A percentile compares a stretch with the other conserved stretches of the same genome.
Conservation (phyloP, 225 moss, liverwort and hornwort species). For the Physcomitrium patens region DNA sequence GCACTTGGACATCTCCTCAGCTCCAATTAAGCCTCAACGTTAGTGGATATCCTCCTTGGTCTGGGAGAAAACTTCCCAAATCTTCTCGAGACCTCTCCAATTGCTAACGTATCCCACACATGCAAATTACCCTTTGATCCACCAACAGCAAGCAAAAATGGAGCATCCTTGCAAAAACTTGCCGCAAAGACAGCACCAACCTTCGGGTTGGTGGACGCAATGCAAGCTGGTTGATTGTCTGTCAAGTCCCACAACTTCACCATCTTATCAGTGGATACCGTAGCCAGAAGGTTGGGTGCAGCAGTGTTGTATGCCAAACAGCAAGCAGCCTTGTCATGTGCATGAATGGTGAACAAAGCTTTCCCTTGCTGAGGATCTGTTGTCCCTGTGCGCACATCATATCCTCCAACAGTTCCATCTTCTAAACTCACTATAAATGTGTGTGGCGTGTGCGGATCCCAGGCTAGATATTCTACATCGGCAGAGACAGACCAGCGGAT, state of each 20-base stretch:
- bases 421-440: constrained; percentile 86
- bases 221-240: constrained; percentile 54
- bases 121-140: constrained; percentile 60
- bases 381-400: constrained; percentile 71
- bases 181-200: constrained; percentile 64
- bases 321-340: constrained; percentile 89
- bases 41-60: constrained; percentile 37
- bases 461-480: constrained; percentile 86
- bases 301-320: constrained; percentile 65
- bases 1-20: no score
- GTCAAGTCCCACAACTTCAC: constrained; percentile 66
- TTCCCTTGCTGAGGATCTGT: constrained; percentile 47
- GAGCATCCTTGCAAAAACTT: constrained; percentile 53
- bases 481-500: constrained; percentile 89
- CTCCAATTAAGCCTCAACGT: constrained; percentile 25
- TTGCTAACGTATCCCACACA: constrained; percentile 56
- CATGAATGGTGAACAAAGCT: constrained; percentile 82
- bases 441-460: constrained; percentile 80
- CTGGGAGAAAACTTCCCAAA: constrained; percentile 55
- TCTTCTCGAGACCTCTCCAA: constrained; percentile 46
- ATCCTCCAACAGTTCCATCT: constrained; percentile 76
- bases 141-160: constrained; percentile 59
- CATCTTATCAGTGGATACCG: constrained; percentile 58
- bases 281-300: constrained; percentile 66
- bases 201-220: constrained; percentile 66